These are phyloP conservation scores for Pseudopediastrum boryanum DNA, from an alignment of 139 green algal genomes.

Conservation along the genomic window DNA sequence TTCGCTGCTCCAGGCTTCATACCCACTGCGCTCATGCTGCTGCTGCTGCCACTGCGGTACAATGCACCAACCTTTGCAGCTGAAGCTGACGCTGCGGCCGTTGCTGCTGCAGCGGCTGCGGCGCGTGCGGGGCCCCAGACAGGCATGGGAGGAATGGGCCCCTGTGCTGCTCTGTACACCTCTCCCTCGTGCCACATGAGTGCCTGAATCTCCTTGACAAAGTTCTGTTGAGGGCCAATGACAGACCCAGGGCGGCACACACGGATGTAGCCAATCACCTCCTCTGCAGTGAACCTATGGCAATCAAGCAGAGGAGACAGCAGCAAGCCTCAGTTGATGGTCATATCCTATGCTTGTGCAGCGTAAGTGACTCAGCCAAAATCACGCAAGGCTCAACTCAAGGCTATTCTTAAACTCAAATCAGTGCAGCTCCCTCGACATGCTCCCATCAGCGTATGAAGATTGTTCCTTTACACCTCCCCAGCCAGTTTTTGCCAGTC, in stretches of 20 bases:
- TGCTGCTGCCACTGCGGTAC: slow-evolving; percentile 10
- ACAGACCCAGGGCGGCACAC: slow-evolving; percentile 87
- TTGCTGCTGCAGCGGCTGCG: slow-evolving; percentile 6
- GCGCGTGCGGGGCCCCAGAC: slow-evolving; percentile 30
- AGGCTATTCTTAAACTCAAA: too few species aligned
- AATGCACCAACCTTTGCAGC: too few species aligned
- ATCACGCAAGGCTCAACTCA: too few species aligned
- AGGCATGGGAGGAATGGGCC: slow-evolving; percentile 31
- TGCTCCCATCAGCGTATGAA: too few species aligned
- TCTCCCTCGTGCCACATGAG: slow-evolving; percentile 63
- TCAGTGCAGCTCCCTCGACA: too few species aligned
- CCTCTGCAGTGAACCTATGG: slow-evolving; percentile 80
- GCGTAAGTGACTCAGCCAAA: too few species aligned
- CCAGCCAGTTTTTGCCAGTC: too few species aligned
- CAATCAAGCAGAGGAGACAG: too few species aligned
- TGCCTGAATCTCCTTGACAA: slow-evolving; percentile 72
- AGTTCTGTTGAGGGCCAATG: slow-evolving; percentile 94
- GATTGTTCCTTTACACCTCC: too few species aligned
- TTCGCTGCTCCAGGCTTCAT: background rate
- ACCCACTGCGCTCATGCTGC: too few species aligned
- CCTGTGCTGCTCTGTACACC: slow-evolving; percentile 37
- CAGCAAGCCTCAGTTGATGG: too few species aligned
- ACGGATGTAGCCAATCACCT: slow-evolving; percentile 95
- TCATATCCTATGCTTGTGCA: too few species aligned
- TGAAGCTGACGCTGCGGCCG: background rate